Conservation (phyloP, 2,329 filamentous ascomycete genomes). For the Dactylonectria estremocensis region DNA sequence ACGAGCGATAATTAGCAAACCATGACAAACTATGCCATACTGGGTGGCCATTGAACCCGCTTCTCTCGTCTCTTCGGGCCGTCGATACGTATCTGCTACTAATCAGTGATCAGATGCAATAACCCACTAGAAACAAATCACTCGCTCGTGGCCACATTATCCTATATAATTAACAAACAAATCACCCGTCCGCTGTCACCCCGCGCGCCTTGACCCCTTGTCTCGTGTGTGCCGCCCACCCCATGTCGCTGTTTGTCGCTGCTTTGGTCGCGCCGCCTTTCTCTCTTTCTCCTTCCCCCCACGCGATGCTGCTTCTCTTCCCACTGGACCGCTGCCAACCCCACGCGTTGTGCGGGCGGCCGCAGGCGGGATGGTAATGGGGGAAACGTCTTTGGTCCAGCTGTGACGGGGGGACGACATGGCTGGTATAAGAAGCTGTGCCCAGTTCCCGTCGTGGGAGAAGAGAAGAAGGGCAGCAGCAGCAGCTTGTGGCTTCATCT, state of each 20-base stretch:
- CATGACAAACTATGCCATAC: not conserved
- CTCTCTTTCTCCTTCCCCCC: not conserved
- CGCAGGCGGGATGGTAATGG: conserved; percentile 3
- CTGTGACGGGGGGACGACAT: not conserved
- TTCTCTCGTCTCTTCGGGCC: not conserved
- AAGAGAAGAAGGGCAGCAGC: not conserved
- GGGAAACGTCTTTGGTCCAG: not conserved
- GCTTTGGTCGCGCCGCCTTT: not conserved
- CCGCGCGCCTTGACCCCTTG: conserved; percentile 1
- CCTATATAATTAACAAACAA: not conserved
- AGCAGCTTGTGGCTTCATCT: not conserved
- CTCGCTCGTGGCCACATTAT: not conserved
- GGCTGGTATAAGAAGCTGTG: conserved; percentile 15
- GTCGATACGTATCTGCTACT: not conserved
- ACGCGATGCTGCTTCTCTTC: not conserved
- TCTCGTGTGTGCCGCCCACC: not conserved
- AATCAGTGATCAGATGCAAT: not conserved
- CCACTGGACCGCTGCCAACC: conserved; percentile 1
- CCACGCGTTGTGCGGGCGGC: conserved; percentile 12
- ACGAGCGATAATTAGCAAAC: conserved; percentile 12
- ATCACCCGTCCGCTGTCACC: not conserved
- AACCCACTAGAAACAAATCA: not conserved
- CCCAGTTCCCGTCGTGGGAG: not conserved
- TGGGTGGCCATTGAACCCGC: not conserved
- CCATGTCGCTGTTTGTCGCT: too few species aligned